Base-by-base conservation (phyloP, 2,329 filamentous ascomycete genomes). In the Cryphonectria carpinicola region DNA sequence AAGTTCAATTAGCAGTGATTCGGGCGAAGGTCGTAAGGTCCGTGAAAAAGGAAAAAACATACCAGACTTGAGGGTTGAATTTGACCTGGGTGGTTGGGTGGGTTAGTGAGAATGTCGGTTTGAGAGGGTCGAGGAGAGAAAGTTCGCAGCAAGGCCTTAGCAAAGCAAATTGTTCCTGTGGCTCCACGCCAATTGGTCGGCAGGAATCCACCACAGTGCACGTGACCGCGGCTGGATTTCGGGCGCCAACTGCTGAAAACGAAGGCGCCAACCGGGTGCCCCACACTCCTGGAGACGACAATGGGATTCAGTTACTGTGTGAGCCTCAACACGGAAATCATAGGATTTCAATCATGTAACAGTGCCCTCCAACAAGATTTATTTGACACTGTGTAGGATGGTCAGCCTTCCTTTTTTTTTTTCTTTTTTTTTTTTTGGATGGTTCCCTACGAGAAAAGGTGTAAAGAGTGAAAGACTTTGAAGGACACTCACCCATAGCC, bases 1-100 rank as follows among this genome's bases (percentile, higher is more conserved):
- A 64, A 72, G 28, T 73, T 78, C 73, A 78, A 76, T 75, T 76
- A 69, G 61, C n/a, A 56, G 70, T 65, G 64, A 52, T 22, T 66
- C 43, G 56, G 49, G 41, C n/a, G 61, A 28, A 25, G 28, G 43
- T 64, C 25, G 25, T 37, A n/a, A 46, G 19, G 32, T 70, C 58
- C 63, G 6, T 25, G 19, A 7, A 14, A 22, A 25, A 39, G 19
- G 1, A 66, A 22, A 22, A 43, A 41, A 71, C 71, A 37, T 72
- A 72, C 71, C 69, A 69, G 68, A 68, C 46, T 68, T 68, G 52
- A 32, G 39, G 39, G 65, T 63, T 68, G 65, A 69, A 61, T 66
- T 69, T 70, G 61, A 67, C 71, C 70, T 71, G 70, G 71, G 69
- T 68, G 71, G 69, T 68, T 49, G 62, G 58, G 35, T 61, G 66